Base-by-base conservation (phyloP, 768 basidiomycete species). In the Candolleomyces eurysporus region DNA sequence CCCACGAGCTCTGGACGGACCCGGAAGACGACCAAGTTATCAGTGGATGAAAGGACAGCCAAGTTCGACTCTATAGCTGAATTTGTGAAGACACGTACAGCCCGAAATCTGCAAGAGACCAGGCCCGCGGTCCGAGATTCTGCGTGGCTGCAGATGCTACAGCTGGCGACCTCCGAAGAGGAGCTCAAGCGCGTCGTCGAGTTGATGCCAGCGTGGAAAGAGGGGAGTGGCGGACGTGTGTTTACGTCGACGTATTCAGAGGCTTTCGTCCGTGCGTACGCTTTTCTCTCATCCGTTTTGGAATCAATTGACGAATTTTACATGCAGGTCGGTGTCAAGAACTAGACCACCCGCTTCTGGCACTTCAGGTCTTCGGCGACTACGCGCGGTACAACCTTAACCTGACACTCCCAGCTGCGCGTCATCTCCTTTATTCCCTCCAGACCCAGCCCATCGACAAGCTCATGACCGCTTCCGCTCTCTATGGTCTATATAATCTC, bases 361-460 rank as follows among this genome's bases (percentile, higher is more conserved):
- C 87, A 3, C 73, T 91, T 13, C 73, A 81, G 39, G 82, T 88
- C 21, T 87, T 88, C 67, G 82, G 83, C 21, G 74, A 90, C 67
- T 87, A 81, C 60, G 75, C 85, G 14, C 86, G 84, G 67, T 88
- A 89, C 69, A 80, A 82, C 54, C 64, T 90, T 17, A 69, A 75
- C 21, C 76, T 90, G 14, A 80, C 83, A 3, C 72, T 83, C 10
- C 64, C 74, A 0, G 84, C 80, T 2, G 88, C 80, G 0, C 86
- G 82, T 4, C 79, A 77, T 46, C 80, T 90, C 49, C 68, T 89
- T 0, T 83, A 89, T 61, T 78, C 85, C 0, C 74, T 89, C 3
- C 82, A 84, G 66, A 61, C 71, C 17, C 69, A 80, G 61, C 79
- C 85, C 1, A 69, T 88, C 21, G 71, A 81, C 19, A 73, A 83